Percentiles rank a stretch among this genome's conserved stretches.
These are phyloP conservation scores for Zygotorulaspora chibaensis DNA, from an alignment of 805 yeast genomes.

Conservation along the genomic window DNA sequence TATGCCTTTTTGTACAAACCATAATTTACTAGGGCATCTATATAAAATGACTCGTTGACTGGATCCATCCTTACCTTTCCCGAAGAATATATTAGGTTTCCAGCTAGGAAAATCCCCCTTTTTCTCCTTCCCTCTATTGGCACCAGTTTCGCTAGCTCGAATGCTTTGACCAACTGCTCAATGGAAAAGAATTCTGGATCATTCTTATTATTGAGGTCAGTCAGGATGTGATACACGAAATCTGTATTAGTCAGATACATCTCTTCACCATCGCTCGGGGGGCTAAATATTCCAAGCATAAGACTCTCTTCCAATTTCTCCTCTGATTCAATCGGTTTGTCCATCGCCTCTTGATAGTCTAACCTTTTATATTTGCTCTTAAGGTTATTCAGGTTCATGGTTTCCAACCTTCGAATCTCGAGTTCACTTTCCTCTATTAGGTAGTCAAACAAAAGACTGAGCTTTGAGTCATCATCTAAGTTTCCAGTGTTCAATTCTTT, in stretches of 20 bases:
- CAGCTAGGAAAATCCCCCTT: slow-evolving; percentile 39
- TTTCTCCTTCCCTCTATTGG: slow-evolving; percentile 32
- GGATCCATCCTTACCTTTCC: slow-evolving; percentile 47
- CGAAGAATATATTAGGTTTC: slow-evolving; percentile 41
- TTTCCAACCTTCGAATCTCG: slow-evolving; percentile 22
- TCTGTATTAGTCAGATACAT: slow-evolving; percentile 17
- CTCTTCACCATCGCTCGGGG: slow-evolving; percentile 2
- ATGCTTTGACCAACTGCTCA: slow-evolving; percentile 37
- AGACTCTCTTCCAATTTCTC: slow-evolving; percentile 13
- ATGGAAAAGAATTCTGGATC: slow-evolving; percentile 19
- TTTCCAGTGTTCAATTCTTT: slow-evolving; percentile 4
- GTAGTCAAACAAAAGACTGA: slow-evolving; percentile 19
- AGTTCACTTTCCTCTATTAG: slow-evolving; percentile 22
- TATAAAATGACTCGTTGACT: slow-evolving; percentile 47
- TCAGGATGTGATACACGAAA: slow-evolving; percentile 19
- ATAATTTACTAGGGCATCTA: slow-evolving; percentile 40
- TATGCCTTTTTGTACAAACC: slow-evolving; percentile 37
- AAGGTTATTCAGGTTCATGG: slow-evolving; percentile 5
- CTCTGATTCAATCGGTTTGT: slow-evolving; percentile 8
- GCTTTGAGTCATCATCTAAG: slow-evolving; percentile 6
- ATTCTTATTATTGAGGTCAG: slow-evolving; percentile 16
- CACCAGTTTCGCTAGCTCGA: slow-evolving; percentile 40
- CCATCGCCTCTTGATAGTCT: slow-evolving; percentile 6
- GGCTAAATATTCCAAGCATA: slow-evolving; percentile 9
- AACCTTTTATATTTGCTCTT: slow-evolving; percentile 1